Base-by-base conservation (phyloP, 2,329 filamentous ascomycete genomes). In the Monosporascus cannonballus region DNA sequence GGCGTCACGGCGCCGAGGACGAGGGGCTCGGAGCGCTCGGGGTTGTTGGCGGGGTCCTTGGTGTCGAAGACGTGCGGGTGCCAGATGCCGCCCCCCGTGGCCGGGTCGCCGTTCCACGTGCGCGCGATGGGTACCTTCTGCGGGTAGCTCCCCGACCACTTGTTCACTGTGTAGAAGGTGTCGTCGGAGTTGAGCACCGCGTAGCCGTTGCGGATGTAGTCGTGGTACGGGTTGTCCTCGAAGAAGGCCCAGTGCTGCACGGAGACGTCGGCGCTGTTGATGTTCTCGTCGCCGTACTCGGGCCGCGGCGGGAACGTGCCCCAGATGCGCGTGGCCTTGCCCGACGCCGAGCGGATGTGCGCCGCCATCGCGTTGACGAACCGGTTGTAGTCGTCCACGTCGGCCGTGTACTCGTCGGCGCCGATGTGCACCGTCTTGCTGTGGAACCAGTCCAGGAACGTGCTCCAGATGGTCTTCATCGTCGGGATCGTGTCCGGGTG, bases 191-290 rank as follows among this genome's bases (percentile, higher is more conserved):
- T 82, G 38, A 82, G 69, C 4, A 80, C 70, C 0, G 67, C 66
- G 62, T 80, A 79, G 39, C 73, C 73, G 42, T 76, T 73, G 9
- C 68, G 49, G 50, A 67, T 73, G 62, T 66, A 78, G 56, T 68
- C 67, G 48, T 62, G 65, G 37, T 74, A 66, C 0, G 78, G 76
- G 50, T 81, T 74, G 3, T 76, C 79, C 54, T 80, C 77, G 39
- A 74, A 78, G 57, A 71, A 77, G 45, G 76, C 75, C 79, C 78
- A 81, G 59, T 83, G 80, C 61, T 82, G 78, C 22, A 81, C 70
- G 2, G 73, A 75, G 30, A 80, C 71, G 37, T 75, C 69, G 4
- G 60, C 11, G 11, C 11, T 70, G 41, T 70, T 61, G 39, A 80
- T 70, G 36, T 74, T 74, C 6, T 57, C 57, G 36, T 74, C 73